A percentile compares a stretch with the other conserved stretches of the same genome.
phyloP scores from a whole-genome alignment of 345 rosid species.

The Dovyalis caffra region DNA sequence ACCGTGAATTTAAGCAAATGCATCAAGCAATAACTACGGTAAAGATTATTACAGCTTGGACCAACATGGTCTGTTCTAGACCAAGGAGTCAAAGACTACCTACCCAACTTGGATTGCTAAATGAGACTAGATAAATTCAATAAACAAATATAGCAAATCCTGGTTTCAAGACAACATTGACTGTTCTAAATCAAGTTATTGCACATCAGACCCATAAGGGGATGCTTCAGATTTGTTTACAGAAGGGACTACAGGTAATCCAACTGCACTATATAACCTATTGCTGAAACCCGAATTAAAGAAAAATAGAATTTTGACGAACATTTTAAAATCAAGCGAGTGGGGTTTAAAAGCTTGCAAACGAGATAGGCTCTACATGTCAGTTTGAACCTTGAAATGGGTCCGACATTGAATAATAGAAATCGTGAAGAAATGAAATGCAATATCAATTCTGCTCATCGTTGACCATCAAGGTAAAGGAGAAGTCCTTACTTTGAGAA shows the following conservation, averaged over 20 bases:
- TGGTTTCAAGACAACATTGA: background rate
- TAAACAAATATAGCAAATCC: background rate
- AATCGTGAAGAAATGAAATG: background rate
- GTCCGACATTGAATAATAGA: background rate
- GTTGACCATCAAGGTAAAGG: background rate
- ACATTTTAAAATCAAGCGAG: background rate
- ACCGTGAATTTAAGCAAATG: slow-evolving; percentile 12
- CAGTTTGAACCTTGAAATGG: background rate
- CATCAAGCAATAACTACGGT: background rate
- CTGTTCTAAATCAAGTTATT: background rate
- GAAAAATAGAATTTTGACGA: background rate
- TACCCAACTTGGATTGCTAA: background rate
- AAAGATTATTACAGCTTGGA: background rate
- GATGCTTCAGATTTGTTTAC: slow-evolving; percentile 5
- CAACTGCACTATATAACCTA: background rate
- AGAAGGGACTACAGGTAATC: background rate
- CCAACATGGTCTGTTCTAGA: background rate
- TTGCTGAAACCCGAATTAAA: background rate
- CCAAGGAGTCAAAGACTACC: background rate
- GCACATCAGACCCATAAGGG: background rate
- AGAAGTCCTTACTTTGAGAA: slow-evolving; percentile 56
- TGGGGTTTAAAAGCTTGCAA: background rate
- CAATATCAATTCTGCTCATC: background rate
- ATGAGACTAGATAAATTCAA: background rate
- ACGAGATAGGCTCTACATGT: background rate